Conservation (phyloP, 192 early-diverging fungal species). For the Entophlyctis luteolus region DNA sequence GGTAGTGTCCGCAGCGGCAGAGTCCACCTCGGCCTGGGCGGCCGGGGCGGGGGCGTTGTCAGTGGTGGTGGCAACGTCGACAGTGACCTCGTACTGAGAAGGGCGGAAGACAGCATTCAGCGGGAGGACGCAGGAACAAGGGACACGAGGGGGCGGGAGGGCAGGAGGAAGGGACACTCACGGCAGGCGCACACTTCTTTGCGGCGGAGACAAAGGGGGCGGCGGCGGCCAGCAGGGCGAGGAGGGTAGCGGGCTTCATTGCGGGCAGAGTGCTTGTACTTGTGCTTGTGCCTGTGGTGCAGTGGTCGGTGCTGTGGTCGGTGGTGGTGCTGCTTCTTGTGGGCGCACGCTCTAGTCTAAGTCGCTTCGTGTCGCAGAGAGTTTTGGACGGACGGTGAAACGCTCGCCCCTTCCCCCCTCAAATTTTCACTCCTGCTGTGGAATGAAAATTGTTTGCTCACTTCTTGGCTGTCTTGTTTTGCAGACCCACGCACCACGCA, state of each 20-base stretch:
- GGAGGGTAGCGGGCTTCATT: not conserved
- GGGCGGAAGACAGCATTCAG: not conserved
- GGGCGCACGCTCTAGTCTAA: too few species aligned
- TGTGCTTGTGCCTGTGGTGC: not conserved
- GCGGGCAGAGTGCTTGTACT: not conserved
- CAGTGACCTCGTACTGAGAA: not conserved
- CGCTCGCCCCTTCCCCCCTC: too few species aligned
- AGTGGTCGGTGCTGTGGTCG: too few species aligned
- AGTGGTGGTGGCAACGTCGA: not conserved
- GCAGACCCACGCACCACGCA: too few species aligned
- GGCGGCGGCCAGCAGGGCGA: not conserved
- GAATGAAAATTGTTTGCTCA: too few species aligned
- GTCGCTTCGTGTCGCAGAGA: too few species aligned
- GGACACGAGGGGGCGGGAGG: too few species aligned
- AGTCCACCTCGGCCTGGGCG: not conserved
- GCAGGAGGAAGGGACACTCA: not conserved
- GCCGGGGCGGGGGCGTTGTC: constrained; percentile 8
- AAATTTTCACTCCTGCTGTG: too few species aligned
- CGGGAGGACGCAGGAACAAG: not conserved
- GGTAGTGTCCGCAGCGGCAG: not conserved
- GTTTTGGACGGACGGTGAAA: too few species aligned
- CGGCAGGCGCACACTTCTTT: constrained; percentile 5
- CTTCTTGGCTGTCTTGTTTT: too few species aligned
- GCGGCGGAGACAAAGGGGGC: not conserved
- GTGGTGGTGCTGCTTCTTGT: too few species aligned